These are phyloP conservation scores for Euptelea pleiosperma DNA, from an alignment of 164 flowering plant genomes.

Conservation along the genomic window DNA sequence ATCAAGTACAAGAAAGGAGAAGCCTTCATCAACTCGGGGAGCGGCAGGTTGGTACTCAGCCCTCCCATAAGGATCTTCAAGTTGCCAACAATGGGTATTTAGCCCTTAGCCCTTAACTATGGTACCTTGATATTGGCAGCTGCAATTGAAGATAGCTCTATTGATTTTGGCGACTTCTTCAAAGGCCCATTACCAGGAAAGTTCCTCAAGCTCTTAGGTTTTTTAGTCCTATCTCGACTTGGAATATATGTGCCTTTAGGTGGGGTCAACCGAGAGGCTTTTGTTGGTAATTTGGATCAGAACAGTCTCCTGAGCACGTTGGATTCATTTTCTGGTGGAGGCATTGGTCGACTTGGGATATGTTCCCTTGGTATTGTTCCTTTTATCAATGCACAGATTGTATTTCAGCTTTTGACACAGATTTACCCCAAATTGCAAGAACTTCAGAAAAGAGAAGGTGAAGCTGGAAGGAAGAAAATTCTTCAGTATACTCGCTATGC, in stretches of 20 bases:
- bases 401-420: slow-evolving; percentile 96
- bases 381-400: slow-evolving; percentile 93
- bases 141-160: slow-evolving; percentile 96
- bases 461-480: slow-evolving; percentile 95
- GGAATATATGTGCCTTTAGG: slow-evolving; percentile 96
- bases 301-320: slow-evolving; percentile 87
- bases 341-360: slow-evolving; percentile 95
- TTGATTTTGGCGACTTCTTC: slow-evolving; percentile 97
- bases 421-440: slow-evolving; percentile 96
- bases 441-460: slow-evolving; percentile 99
- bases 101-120: slow-evolving; percentile 19
- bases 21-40: slow-evolving; percentile 62
- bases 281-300: slow-evolving; percentile 89
- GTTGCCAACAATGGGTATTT: neutral
- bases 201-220: slow-evolving; percentile 87
- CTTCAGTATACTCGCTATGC: slow-evolving; percentile 98
- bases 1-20: slow-evolving; percentile 66
- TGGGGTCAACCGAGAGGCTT: slow-evolving; percentile 94
- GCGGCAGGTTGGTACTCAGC: slow-evolving; percentile 65
- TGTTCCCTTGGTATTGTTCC: slow-evolving; percentile 99
- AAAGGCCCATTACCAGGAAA: slow-evolving; percentile 97
- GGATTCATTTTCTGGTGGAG: slow-evolving; percentile 99
- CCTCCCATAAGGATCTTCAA: slow-evolving; percentile 5
- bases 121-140: slow-evolving; percentile 55
- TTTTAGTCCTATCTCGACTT: slow-evolving; percentile 78